A percentile compares a stretch with the other conserved stretches of the same genome.
These are phyloP conservation scores for Aspergillus cavernicola DNA, from an alignment of 495 filamentous ascomycete genomes.

Conservation along the genomic window DNA sequence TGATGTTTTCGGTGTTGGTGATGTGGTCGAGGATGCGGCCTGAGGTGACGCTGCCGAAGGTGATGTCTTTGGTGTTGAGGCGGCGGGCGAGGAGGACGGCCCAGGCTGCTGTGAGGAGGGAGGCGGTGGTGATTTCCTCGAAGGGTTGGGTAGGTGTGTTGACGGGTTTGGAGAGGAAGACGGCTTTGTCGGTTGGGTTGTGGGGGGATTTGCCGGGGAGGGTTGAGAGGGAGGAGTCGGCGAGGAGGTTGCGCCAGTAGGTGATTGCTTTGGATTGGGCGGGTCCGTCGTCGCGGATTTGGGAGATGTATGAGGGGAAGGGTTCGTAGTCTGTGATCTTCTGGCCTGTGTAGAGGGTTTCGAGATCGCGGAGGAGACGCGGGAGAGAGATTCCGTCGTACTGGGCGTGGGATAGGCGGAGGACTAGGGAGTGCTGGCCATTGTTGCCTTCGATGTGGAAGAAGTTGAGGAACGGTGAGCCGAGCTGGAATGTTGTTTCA, in stretches of 20 bases:
- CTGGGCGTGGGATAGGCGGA: constrained; percentile 63
- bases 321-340: constrained; percentile 32
- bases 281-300: constrained; percentile 10
- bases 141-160: constrained; percentile 35
- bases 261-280: constrained; percentile 20
- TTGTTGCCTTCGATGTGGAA: constrained; percentile 40
- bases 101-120: constrained; percentile 60
- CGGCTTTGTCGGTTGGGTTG: constrained; percentile 32
- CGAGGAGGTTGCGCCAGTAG: constrained; percentile 53
- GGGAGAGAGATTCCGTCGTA: constrained; percentile 67
- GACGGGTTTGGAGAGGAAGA: constrained; percentile 36
- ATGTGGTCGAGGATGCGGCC: constrained; percentile 44
- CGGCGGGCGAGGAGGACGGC: constrained; percentile 54
- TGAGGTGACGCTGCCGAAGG: constrained; percentile 58
- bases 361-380: constrained; percentile 47
- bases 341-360: constrained; percentile 38
- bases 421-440: constrained; percentile 41
- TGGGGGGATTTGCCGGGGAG: constrained; percentile 29
- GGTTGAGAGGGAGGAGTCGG: constrained; percentile 46
- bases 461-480: constrained; percentile 54
- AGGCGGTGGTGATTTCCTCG: constrained; percentile 53
- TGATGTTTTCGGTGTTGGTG: constrained; percentile 39
- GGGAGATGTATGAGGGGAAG: constrained; percentile 51
- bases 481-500: constrained; percentile 45
- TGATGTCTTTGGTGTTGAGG: constrained; percentile 45